These are phyloP conservation scores for Torulaspora microellipsoides DNA, from an alignment of 805 yeast species.

Conservation along the genomic window DNA sequence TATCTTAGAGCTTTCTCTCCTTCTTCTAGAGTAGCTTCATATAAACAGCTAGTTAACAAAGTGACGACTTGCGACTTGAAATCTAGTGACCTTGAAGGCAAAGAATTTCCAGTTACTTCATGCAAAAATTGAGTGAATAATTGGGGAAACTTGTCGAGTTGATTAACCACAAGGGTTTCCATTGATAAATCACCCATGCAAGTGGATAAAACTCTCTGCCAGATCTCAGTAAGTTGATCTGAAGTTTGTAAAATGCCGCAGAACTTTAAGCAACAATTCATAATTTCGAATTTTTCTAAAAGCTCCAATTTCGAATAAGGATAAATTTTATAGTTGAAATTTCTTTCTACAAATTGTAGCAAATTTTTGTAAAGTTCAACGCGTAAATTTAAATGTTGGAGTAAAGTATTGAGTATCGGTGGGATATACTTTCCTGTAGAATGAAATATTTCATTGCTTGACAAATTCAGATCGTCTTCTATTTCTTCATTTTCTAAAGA, in stretches of 20 bases:
- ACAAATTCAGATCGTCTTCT: slow-evolving; percentile 46
- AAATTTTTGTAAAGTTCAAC: slow-evolving; percentile 42
- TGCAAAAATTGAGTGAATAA: slow-evolving; percentile 26
- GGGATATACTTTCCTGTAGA: slow-evolving; percentile 57
- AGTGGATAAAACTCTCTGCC: slow-evolving; percentile 12
- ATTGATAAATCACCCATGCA: slow-evolving; percentile 11
- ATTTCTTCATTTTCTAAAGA: slow-evolving; percentile 43
- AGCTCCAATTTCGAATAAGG: slow-evolving; percentile 38
- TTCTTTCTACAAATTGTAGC: slow-evolving; percentile 41
- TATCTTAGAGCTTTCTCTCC: slow-evolving; percentile 40
- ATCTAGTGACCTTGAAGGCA: slow-evolving; percentile 12
- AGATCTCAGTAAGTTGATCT: slow-evolving; percentile 9
- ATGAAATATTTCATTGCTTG: slow-evolving; percentile 52
- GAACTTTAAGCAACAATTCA: slow-evolving; percentile 45
- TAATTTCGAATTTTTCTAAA: slow-evolving; percentile 40
- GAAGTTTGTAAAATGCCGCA: slow-evolving; percentile 29
- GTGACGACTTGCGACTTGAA: slow-evolving; percentile 21
- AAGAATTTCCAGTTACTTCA: slow-evolving; percentile 8
- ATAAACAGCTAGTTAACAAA: slow-evolving; percentile 23
- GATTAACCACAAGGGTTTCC: slow-evolving; percentile 24
- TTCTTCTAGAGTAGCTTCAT: slow-evolving; percentile 33
- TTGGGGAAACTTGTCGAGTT: slow-evolving; percentile 25
- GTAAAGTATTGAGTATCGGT: slow-evolving; percentile 45
- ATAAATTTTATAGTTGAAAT: slow-evolving; percentile 40
- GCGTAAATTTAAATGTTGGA: slow-evolving; percentile 50